Evolutionary conservation across 441 rosid species (phyloP), one percentile per base, ranked within the genome.

Genomic region (Erodium moschatum): DNA sequence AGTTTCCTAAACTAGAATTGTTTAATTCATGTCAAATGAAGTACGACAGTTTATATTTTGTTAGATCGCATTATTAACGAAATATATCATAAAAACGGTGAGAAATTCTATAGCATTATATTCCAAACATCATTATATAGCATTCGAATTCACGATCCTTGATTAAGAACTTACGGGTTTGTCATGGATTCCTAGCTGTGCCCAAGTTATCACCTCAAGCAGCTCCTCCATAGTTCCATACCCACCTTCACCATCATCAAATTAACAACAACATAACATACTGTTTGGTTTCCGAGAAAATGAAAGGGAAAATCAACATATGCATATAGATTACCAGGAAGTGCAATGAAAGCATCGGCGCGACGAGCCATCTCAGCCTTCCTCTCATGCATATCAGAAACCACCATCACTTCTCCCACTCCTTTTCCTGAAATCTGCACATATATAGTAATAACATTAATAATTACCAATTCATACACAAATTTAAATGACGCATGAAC

Each of bases 291-390:
- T 5, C 38, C 38, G 38, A 33, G 38, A 33, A 33, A 33, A 33
- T 5, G 38, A 33, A 33, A 33, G 38, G 6, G 38, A 33, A 33
- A 33, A 33, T 33, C 38, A 33, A 15, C 2, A 50, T 16, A 54
- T 54, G n/a, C n/a, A 40, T 42, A 42, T 42, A 42, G 15, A 54
- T 18, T 71, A 90, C 98, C 98, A 19, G 92, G 92, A 50, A 87
- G 88, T 0, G 92, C 92, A 48, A 87, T 82, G 74, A 87, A 87
- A 11, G 90, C 92, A 10, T 87, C 85, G 4, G 90, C 92, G 68
- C 81, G 88, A 58, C 90, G 87, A 56, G 87, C 86, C 92, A 85
- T 87, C 75, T 87, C 92, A 0, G 90, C 92, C 81, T 87, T 87
- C 66, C 92, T 78, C 77, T 87, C 88, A 70, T 87, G 90, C 92